Conservation (phyloP, 2,329 filamentous ascomycete species). For the Cadophora gregata region DNA sequence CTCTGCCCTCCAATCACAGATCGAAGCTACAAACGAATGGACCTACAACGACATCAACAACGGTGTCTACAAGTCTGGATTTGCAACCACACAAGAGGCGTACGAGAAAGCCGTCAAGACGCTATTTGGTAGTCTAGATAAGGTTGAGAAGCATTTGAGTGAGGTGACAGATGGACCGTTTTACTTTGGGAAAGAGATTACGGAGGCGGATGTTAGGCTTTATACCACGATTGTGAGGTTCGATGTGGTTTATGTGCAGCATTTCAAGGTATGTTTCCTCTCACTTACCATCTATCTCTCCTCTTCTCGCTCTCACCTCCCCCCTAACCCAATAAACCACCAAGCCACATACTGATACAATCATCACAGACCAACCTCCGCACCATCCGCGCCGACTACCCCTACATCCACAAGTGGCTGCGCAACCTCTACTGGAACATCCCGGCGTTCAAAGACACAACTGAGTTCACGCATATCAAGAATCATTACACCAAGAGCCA, state of each 20-base stretch:
- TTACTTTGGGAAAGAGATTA: constrained; percentile 77
- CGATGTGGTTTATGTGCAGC: constrained; percentile 80
- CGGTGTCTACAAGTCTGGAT: constrained; percentile 78
- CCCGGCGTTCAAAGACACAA: constrained; percentile 60
- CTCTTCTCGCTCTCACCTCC: neutral
- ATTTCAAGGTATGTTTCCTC: constrained; percentile 72
- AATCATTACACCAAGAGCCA: constrained; percentile 94
- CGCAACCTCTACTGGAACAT: constrained; percentile 71
- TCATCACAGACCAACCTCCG: constrained; percentile 62
- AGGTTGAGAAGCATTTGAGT: constrained; percentile 72
- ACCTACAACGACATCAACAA: constrained; percentile 78
- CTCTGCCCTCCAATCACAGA: constrained; percentile 60
- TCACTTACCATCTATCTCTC: neutral
- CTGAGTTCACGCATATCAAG: constrained; percentile 57
- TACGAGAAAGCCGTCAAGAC: constrained; percentile 76
- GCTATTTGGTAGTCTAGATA: constrained; percentile 80
- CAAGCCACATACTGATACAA: neutral
- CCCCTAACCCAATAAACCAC: neutral
- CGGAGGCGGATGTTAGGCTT: constrained; percentile 82
- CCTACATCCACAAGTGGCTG: constrained; percentile 70
- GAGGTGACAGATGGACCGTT: constrained; percentile 61
- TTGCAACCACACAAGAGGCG: constrained; percentile 81
- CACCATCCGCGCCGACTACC: constrained; percentile 54
- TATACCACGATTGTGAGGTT: constrained; percentile 69
- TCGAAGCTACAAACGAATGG: constrained; percentile 82